Percentiles rank a stretch among this genome's conserved stretches.
phyloP scores from a whole-genome alignment of 257 asterid species.

The Lycium ferocissimum region DNA sequence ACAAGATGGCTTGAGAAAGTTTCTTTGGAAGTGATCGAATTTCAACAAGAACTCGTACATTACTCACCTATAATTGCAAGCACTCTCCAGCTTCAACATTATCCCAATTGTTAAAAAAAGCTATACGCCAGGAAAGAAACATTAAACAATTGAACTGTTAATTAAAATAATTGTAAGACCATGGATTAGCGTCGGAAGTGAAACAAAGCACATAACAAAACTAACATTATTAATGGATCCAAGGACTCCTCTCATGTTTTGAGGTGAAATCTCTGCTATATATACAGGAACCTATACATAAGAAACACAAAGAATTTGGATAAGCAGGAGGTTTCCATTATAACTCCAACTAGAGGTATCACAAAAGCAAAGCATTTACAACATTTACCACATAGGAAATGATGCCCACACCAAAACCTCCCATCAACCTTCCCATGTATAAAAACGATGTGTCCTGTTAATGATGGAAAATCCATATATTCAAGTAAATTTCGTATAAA shows the following conservation, averaged over 20 bases:
- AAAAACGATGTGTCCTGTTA: conserved; percentile 78
- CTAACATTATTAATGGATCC: conserved; percentile 85
- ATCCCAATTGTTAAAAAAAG: conserved; percentile 83
- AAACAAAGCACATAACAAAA: conserved; percentile 19
- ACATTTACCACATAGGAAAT: conserved; percentile 80
- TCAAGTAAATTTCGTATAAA: conserved; percentile 13
- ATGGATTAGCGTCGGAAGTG: neutral
- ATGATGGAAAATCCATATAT: conserved; percentile 2
- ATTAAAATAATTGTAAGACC: neutral
- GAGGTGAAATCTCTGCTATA: conserved; percentile 91
- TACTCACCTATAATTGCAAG: conserved; percentile 80
- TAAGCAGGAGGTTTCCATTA: neutral
- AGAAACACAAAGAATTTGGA: conserved; percentile 27
- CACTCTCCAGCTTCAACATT: conserved; percentile 82
- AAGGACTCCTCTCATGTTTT: conserved; percentile 85
- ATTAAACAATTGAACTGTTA: neutral
- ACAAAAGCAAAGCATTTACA: neutral
- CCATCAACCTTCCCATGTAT: conserved; percentile 88
- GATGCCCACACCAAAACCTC: conserved; percentile 89
- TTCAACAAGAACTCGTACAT: neutral
- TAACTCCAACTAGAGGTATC: conserved; percentile 10
- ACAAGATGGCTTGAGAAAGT: neutral
- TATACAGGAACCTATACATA: conserved; percentile 78
- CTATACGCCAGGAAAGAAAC: conserved; percentile 38
- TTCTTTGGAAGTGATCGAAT: neutral